Evolutionary conservation across 495 filamentous ascomycete species (phyloP).

Genomic region (Xylaria cubensis): DNA sequence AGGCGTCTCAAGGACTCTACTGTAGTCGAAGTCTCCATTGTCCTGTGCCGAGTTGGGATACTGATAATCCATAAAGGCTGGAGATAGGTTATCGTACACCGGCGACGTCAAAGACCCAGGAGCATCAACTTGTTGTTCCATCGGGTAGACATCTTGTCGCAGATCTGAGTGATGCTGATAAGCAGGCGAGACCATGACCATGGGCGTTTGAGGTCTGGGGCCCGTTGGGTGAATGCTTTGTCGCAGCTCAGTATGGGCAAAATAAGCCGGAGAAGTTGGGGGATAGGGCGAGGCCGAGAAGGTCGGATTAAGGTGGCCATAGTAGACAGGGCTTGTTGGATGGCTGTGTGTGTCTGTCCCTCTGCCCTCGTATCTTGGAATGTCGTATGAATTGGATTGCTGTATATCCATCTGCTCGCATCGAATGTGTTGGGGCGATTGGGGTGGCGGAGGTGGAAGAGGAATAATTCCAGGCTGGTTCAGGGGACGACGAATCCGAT

Average conservation of each 20-base stretch:
- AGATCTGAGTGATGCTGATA: conserved; percentile 1
- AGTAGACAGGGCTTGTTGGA: not conserved
- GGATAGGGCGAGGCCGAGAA: not conserved
- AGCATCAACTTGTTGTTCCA: not conserved
- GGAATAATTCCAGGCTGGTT: not conserved
- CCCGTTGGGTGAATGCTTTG: conserved; percentile 24
- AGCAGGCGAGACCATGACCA: conserved; percentile 19
- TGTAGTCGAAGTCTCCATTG: not conserved
- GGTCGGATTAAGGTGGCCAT: not conserved
- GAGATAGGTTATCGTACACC: not conserved
- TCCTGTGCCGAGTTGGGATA: not conserved
- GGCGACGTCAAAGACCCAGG: not conserved
- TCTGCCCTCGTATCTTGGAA: not conserved
- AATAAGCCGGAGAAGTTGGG: not conserved
- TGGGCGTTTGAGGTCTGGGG: conserved; percentile 17
- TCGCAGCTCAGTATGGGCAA: not conserved
- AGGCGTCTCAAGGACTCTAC: not conserved
- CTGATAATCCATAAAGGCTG: not conserved
- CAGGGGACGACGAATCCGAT: not conserved
- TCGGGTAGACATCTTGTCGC: not conserved
- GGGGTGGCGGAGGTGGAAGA: not conserved
- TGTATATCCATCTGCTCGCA: not conserved
- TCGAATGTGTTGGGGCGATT: not conserved
- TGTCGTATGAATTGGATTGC: not conserved
- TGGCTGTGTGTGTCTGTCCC: not conserved